phyloP scores from a whole-genome alignment of 345 rosid species.

The Rubroshorea leprosula region DNA sequence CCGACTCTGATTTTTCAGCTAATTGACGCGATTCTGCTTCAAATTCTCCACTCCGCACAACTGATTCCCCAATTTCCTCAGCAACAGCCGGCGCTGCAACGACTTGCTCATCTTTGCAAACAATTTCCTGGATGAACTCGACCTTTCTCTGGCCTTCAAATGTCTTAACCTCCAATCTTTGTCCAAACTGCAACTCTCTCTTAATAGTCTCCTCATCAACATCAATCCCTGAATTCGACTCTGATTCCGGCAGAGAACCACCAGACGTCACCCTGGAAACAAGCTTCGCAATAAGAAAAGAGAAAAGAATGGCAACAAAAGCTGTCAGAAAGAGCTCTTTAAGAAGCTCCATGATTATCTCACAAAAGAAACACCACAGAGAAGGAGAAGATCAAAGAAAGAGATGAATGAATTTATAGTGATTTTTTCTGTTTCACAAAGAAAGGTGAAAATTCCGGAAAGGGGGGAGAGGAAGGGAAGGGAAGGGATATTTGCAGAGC shows the following conservation, averaged over 20 bases:
- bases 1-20: constrained; percentile 12
- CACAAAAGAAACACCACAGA: background rate
- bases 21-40: constrained; percentile 6
- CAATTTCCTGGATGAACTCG: constrained; percentile 23
- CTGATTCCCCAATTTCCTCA: constrained; percentile 19
- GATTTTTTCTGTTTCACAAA: background rate
- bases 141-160: constrained; percentile 27
- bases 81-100: constrained; percentile 20
- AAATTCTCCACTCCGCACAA: background rate
- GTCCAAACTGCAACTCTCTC: constrained; percentile 27
- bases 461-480: constrained; percentile 2
- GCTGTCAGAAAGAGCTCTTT: constrained; percentile 56
- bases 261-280: constrained; percentile 39
- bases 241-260: constrained; percentile 16
- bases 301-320: constrained; percentile 45
- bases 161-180: constrained; percentile 29
- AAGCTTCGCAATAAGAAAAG: constrained; percentile 67
- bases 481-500: constrained; percentile 40
- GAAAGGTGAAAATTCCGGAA: background rate
- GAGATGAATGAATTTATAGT: too few species aligned
- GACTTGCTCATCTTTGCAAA: constrained; percentile 36
- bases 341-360: constrained; percentile 53
- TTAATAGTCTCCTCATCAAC: constrained; percentile 12
- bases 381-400: background rate
- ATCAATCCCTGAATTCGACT: constrained; percentile 12